These are phyloP conservation scores for Triangularia verruculosa DNA, from an alignment of 2,329 filamentous ascomycete species.

Conservation along the genomic window DNA sequence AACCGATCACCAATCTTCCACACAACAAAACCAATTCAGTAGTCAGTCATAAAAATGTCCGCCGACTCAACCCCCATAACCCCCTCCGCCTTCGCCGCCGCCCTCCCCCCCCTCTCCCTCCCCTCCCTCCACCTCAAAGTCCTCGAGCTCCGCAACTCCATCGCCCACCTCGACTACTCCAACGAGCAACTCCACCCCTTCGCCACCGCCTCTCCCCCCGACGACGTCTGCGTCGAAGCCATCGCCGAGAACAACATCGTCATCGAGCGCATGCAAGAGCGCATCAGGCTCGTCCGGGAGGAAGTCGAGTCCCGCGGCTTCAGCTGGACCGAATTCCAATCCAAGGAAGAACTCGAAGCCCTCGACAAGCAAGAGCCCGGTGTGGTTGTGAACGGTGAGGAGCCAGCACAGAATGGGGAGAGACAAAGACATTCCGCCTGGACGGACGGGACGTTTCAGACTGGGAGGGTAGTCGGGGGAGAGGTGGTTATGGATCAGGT, in stretches of 20 bases:
- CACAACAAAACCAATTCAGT: neutral
- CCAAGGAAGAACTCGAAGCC: constrained; percentile 43
- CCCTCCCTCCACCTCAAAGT: constrained; percentile 69
- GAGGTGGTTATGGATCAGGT: constrained; percentile 44
- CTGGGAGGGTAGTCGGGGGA: constrained; percentile 53
- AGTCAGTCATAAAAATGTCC: constrained; percentile 62
- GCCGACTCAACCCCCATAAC: constrained; percentile 60
- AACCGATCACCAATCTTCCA: too few relatives aligned
- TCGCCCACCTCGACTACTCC: constrained; percentile 69
- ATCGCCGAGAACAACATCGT: constrained; percentile 69
- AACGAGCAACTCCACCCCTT: constrained; percentile 71
- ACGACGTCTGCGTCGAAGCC: constrained; percentile 70
- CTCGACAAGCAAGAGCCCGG: constrained; percentile 10
- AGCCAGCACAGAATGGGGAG: constrained; percentile 12
- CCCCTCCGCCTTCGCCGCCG: constrained; percentile 61
- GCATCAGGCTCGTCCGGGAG: constrained; percentile 59
- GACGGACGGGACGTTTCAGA: constrained; percentile 63
- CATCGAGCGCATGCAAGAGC: constrained; percentile 64
- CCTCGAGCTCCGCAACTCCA: constrained; percentile 71
- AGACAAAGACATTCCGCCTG: constrained; percentile 43
- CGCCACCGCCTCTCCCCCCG: constrained; percentile 54
- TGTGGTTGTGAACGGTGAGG: neutral
- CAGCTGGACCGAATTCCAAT: constrained; percentile 56
- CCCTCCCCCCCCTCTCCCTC: constrained; percentile 64
- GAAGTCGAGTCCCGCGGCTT: constrained; percentile 61